Conservation (phyloP, 352 stramenopile genomes). For the Blastocystis sp. region DNA sequence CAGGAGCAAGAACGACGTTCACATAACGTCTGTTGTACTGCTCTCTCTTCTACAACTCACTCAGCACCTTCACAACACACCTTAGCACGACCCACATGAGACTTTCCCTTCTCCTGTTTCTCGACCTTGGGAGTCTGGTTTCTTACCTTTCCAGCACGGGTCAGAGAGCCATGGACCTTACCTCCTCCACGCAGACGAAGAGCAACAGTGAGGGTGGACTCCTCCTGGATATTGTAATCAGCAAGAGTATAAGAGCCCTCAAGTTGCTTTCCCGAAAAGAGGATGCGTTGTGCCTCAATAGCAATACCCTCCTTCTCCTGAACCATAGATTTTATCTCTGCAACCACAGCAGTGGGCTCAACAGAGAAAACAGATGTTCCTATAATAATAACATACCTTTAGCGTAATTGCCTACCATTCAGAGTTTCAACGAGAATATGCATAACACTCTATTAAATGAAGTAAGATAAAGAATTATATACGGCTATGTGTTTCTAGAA, state of each 20-base stretch:
- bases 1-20: conserved; percentile 93
- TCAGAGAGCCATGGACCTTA: conserved; percentile 98
- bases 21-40: conserved; percentile 99
- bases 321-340: conserved; percentile 6
- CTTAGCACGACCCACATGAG: conserved; percentile 89
- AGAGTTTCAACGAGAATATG: conserved; percentile 53
- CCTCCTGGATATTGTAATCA: conserved; percentile 69
- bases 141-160: conserved; percentile 99
- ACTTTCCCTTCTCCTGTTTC: conserved; percentile 92
- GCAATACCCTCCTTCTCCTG: conserved; percentile 16
- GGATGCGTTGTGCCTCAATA: neutral
- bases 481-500: neutral
- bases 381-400: neutral
- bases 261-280: conserved; percentile 67
- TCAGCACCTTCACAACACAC: neutral
- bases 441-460: neutral
- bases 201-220: conserved; percentile 66
- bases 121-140: conserved; percentile 99
- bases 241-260: conserved; percentile 70
- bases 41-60: conserved; percentile 88
- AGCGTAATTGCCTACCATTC: neutral
- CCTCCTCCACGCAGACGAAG: conserved; percentile 71
- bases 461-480: neutral
- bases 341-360: neutral
- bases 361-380: conserved; percentile 30